These are phyloP conservation scores for Solanum piurae DNA, from an alignment of 257 asterid species.

Conservation along the genomic window DNA sequence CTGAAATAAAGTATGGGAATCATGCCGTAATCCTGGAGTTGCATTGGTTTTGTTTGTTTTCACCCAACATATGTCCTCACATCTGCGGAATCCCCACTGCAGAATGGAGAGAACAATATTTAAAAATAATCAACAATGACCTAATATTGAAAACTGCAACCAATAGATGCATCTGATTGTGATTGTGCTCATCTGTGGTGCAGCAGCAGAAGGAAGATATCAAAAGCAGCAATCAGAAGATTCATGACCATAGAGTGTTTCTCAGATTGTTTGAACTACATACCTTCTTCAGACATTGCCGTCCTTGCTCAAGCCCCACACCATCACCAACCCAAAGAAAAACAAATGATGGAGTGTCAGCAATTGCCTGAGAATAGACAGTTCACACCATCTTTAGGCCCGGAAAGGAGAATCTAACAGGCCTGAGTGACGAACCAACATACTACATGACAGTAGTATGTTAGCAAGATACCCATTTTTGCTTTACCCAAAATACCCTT, in stretches of 20 bases:
- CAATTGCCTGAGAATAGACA: constrained; percentile 53
- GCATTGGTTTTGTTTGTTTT: constrained; percentile 91
- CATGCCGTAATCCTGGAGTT: constrained; percentile 94
- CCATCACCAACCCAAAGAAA: constrained; percentile 99
- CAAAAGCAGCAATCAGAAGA: background rate
- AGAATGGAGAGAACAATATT: constrained; percentile 7
- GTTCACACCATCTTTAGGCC: constrained; percentile 1
- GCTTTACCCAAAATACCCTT: background rate
- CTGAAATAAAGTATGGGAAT: constrained; percentile 90
- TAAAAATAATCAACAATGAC: background rate
- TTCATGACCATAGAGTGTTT: background rate
- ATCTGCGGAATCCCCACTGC: constrained; percentile 99
- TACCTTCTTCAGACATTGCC: constrained; percentile 97
- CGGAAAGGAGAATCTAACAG: background rate
- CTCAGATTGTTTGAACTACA: background rate
- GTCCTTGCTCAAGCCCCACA: constrained; percentile 97
- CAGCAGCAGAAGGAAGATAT: background rate
- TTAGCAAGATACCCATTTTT: background rate
- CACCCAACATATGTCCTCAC: constrained; percentile 99
- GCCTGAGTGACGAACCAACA: background rate
- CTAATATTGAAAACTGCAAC: background rate
- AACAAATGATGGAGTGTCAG: constrained; percentile 96
- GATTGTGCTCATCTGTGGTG: background rate
- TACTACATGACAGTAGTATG: background rate
- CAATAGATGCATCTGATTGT: background rate